A percentile compares a stretch with the other conserved stretches of the same genome.
Conservation (phyloP, 805 yeast genomes). For the Wickerhamia fluorescens region DNA sequence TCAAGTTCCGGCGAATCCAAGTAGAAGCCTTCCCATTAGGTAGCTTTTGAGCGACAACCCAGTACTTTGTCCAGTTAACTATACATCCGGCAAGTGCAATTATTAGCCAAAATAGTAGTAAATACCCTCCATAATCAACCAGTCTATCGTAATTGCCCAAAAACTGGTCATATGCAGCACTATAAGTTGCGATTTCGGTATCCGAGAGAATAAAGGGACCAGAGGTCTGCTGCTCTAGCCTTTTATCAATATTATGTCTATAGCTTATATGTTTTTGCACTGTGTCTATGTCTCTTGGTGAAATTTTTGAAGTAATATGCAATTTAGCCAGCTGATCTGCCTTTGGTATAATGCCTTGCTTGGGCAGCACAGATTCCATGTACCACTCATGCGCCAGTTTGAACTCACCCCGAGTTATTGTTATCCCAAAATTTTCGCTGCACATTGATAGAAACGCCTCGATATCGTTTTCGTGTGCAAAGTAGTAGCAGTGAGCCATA, state of each 20-base stretch:
- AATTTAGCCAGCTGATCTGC: neutral
- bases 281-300: neutral
- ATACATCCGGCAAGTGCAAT: conserved; percentile 19
- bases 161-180: conserved; percentile 27
- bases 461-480: conserved; percentile 17
- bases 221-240: no score
- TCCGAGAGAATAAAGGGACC: conserved; percentile 22
- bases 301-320: neutral
- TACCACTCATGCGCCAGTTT: conserved; percentile 12
- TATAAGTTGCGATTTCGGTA: conserved; percentile 11
- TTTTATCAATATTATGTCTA: no score
- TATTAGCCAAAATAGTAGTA: conserved; percentile 26
- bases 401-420: conserved; percentile 16
- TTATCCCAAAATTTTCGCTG: conserved; percentile 10
- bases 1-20: conserved; percentile 23
- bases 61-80: conserved; percentile 27
- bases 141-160: conserved; percentile 38
- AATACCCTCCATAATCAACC: conserved; percentile 21
- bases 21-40: no score
- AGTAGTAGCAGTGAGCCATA: conserved; percentile 27
- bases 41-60: no score
- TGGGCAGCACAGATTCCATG: conserved; percentile 3
- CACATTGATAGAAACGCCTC: conserved; percentile 21
- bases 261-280: no score
- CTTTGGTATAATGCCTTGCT: neutral